A percentile compares a stretch with the other conserved stretches of the same genome.
Conservation (phyloP, 345 rosid genomes). For the Arabis hirsuta region DNA sequence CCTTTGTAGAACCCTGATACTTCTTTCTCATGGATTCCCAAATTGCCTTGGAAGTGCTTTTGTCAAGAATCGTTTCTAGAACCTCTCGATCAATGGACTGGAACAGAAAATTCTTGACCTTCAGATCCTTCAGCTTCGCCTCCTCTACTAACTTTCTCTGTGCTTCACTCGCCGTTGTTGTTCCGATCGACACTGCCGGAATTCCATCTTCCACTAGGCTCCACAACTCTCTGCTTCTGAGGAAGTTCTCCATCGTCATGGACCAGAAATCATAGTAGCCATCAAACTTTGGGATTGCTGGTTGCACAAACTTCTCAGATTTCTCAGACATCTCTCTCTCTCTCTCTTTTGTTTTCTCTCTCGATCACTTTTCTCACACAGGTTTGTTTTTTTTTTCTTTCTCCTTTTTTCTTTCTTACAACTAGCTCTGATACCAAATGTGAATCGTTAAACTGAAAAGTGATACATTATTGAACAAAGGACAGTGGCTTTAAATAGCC, state of each 20-base stretch:
- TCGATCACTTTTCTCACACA: neutral
- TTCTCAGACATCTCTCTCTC: neutral
- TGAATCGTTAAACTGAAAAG: neutral
- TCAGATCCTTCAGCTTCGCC: neutral
- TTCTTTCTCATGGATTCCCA: no score
- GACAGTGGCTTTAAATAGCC: no score
- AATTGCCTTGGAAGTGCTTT: no score
- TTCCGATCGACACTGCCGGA: no score
- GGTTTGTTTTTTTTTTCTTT: no score
- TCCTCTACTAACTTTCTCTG: no score
- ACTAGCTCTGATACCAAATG: neutral
- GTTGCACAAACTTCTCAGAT: constrained; percentile 26
- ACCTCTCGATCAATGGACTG: constrained; percentile 15
- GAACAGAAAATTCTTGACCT: constrained; percentile 9
- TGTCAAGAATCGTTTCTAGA: neutral
- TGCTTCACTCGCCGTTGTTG: no score
- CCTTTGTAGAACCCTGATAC: no score
- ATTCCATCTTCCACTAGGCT: no score
- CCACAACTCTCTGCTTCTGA: neutral
- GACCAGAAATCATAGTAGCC: constrained; percentile 7
- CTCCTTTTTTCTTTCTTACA: no score
- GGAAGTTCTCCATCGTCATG: constrained; percentile 14
- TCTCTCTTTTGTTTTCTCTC: neutral
- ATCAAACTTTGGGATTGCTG: constrained; percentile 2
- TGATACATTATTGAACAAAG: no score